These are phyloP conservation scores for Penicillium olsonii DNA, from an alignment of 2,329 filamentous ascomycete genomes.

Conservation along the genomic window DNA sequence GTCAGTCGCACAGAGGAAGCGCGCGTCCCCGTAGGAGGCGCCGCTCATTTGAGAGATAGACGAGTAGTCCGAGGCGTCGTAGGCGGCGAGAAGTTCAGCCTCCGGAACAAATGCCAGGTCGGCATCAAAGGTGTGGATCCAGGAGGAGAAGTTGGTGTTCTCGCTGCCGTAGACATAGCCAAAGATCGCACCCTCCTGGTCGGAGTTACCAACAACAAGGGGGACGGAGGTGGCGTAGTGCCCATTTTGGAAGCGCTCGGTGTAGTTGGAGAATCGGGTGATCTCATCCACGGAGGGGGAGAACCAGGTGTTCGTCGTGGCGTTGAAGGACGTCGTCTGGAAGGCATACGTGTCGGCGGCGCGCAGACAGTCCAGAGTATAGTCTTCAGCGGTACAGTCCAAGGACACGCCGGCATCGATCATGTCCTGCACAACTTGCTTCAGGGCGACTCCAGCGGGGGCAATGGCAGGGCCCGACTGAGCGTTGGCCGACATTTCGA, in stretches of 20 bases:
- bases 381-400: constrained; percentile 16
- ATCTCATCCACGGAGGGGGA: constrained; percentile 18
- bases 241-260: constrained; percentile 19
- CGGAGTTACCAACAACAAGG: constrained; percentile 25
- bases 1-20: constrained; percentile 25
- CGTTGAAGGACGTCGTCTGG: constrained; percentile 25
- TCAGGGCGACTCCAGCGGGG: constrained; percentile 20
- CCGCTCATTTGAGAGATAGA: constrained; percentile 24
- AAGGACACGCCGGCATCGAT: constrained; percentile 17
- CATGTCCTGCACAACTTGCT: constrained; percentile 22
- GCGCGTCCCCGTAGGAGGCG: constrained; percentile 25
- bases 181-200: constrained; percentile 24
- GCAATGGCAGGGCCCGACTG: constrained; percentile 21
- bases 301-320: constrained; percentile 27
- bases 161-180: constrained; percentile 19
- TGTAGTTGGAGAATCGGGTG: constrained; percentile 24
- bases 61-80: constrained; percentile 17
- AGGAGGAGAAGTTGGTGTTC: constrained; percentile 21
- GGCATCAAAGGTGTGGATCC: constrained; percentile 24
- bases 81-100: constrained; percentile 16
- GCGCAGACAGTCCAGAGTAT: constrained; percentile 23
- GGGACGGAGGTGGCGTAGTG: constrained; percentile 21
- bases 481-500: constrained; percentile 27
- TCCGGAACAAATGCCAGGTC: constrained; percentile 20
- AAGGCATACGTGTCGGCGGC: constrained; percentile 20